Conservation (phyloP, 345 rosid species). For the Acer yangbiense region DNA sequence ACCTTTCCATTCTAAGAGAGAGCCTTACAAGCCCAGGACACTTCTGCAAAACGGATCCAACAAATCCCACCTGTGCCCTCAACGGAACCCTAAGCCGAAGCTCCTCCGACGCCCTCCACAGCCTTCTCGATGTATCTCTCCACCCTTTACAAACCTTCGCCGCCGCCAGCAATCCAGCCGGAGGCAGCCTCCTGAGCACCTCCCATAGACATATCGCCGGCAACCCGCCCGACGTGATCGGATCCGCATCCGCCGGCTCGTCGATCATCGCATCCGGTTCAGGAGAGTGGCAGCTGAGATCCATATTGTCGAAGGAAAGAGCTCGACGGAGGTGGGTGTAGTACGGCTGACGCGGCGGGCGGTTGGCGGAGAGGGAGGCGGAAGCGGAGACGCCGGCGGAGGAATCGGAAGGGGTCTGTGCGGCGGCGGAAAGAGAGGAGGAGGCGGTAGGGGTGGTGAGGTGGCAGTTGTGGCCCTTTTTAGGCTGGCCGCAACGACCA, state of each 20-base stretch:
- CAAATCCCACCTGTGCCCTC: constrained; percentile 65
- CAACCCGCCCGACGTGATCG: constrained; percentile 48
- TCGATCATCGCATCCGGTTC: constrained; percentile 34
- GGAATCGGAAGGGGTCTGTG: constrained; percentile 31
- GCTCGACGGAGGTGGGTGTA: constrained; percentile 76
- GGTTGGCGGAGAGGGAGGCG: constrained; percentile 24
- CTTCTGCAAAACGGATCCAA: constrained; percentile 85
- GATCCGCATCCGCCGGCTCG: constrained; percentile 46
- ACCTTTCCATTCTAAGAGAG: constrained; percentile 85
- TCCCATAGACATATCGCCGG: constrained; percentile 73
- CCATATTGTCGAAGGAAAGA: constrained; percentile 76
- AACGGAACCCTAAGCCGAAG: constrained; percentile 74
- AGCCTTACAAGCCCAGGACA: constrained; percentile 75
- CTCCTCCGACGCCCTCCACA: constrained; percentile 93
- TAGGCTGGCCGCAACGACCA: constrained; percentile 95
- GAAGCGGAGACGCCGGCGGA: constrained; percentile 35
- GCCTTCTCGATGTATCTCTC: constrained; percentile 73
- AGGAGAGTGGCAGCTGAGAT: constrained; percentile 43
- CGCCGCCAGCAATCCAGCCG: constrained; percentile 67
- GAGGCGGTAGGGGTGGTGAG: constrained; percentile 27
- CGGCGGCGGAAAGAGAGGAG: constrained; percentile 37
- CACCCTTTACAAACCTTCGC: constrained; percentile 87
- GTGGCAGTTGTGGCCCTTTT: constrained; percentile 83
- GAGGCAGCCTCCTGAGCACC: constrained; percentile 76
- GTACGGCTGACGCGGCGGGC: constrained; percentile 46